Percentiles rank a stretch among this genome's conserved stretches.
These are phyloP conservation scores for Eucalyptus coolabah DNA, from an alignment of 345 rosid genomes.

Conservation along the genomic window DNA sequence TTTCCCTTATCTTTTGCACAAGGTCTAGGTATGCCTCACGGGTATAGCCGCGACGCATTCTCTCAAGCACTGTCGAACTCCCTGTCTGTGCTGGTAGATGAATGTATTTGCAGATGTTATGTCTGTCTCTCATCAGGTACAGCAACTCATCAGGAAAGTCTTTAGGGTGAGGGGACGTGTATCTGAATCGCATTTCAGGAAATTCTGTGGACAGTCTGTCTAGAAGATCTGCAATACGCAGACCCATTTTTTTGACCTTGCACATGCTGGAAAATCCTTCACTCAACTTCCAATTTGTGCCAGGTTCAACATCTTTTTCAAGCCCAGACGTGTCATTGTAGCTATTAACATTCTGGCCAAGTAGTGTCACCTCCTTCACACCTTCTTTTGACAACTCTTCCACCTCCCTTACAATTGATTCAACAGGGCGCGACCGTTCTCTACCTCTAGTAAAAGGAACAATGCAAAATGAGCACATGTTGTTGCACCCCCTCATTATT, in stretches of 20 bases:
- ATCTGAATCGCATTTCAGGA: slow-evolving; percentile 96
- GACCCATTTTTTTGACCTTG: slow-evolving; percentile 71
- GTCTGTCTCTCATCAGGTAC: slow-evolving; percentile 67
- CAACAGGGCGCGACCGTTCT: slow-evolving; percentile 85
- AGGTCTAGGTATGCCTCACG: slow-evolving; percentile 89
- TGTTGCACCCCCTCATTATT: slow-evolving; percentile 94
- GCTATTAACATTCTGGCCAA: slow-evolving; percentile 95
- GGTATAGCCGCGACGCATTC: slow-evolving; percentile 86
- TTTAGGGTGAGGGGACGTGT: slow-evolving; percentile 94
- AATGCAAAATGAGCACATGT: slow-evolving; percentile 94
- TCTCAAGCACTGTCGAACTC: slow-evolving; percentile 60
- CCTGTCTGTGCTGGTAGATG: slow-evolving; percentile 96
- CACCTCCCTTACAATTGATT: slow-evolving; percentile 81
- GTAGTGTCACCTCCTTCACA: slow-evolving; percentile 86
- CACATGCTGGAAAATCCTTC: slow-evolving; percentile 82
- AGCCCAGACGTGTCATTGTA: slow-evolving; percentile 61
- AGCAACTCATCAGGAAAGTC: slow-evolving; percentile 82
- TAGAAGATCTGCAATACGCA: slow-evolving; percentile 85
- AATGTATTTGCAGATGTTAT: slow-evolving; percentile 70
- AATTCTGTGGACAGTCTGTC: slow-evolving; percentile 70
- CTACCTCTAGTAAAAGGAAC: slow-evolving; percentile 96
- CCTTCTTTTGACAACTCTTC: slow-evolving; percentile 75
- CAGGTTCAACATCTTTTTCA: slow-evolving; percentile 53
- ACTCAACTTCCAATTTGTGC: slow-evolving; percentile 58
- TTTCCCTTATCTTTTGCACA: slow-evolving; percentile 61